Conservation (phyloP, 768 basidiomycete genomes). For the Paxillus ammoniavirescens region DNA sequence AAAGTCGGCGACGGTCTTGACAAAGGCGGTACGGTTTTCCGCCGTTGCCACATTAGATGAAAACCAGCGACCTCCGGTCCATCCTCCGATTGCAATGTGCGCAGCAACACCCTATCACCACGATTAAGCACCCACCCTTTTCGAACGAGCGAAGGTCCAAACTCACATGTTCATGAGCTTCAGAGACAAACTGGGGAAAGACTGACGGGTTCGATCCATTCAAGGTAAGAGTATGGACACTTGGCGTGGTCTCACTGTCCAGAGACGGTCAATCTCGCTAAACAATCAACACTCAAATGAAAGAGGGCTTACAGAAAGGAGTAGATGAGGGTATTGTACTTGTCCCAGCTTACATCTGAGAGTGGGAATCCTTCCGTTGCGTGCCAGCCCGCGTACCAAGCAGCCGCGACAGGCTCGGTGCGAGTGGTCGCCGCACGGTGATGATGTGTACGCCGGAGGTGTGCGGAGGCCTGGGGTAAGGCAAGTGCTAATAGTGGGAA, state of each 20-base stretch:
- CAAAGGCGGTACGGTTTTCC: constrained; percentile 56
- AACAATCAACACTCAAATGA: background rate
- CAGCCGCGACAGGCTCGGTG: constrained; percentile 37
- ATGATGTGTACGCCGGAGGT: background rate
- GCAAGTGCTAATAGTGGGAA: background rate
- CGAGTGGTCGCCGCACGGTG: background rate
- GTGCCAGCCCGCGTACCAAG: constrained; percentile 73
- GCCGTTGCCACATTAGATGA: constrained; percentile 55
- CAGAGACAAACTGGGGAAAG: constrained; percentile 56
- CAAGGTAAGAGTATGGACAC: constrained; percentile 30
- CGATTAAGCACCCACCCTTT: background rate
- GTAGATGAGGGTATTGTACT: constrained; percentile 65
- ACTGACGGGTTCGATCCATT: constrained; percentile 41
- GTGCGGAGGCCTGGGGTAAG: background rate
- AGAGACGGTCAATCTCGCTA: background rate
- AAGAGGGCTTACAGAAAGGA: constrained; percentile 51
- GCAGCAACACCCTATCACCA: constrained; percentile 49
- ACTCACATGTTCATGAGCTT: constrained; percentile 34
- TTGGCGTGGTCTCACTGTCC: constrained; percentile 31
- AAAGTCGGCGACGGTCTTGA: constrained; percentile 48
- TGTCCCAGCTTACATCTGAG: constrained; percentile 59
- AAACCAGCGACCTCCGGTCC: constrained; percentile 61
- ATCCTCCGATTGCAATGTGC: constrained; percentile 63
- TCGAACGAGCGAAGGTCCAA: background rate
- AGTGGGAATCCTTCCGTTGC: constrained; percentile 48